Base-by-base conservation (phyloP, 225 moss, liverwort and hornwort genomes). In the Physcomitrium patens region DNA sequence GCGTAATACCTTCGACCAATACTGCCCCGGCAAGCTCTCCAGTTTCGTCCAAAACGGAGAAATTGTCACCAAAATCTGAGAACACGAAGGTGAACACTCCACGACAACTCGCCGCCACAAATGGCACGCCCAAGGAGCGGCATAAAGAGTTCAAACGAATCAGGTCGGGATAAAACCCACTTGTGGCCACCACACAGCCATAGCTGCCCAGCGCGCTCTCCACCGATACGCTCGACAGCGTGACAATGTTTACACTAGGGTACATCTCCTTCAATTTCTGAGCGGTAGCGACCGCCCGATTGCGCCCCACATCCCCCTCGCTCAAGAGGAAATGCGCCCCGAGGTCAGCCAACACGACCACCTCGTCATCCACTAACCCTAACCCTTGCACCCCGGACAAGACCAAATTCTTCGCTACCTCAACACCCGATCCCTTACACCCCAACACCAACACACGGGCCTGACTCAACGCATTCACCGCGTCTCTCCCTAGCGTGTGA, bases 1-100 rank as follows among this genome's bases (percentile, higher is more conserved):
- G 97, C 10, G 97, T 97, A 13, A 97, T 93, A 60, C 97, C 94
- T 78, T 97, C 97, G 68, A 97, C 94, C 45, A 97, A 56, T 49
- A 97, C 68, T 41, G 93, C 68, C 59, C 89, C 90, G 3, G 87
- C 67, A 44, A 90, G 86, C 74, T 88, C 97, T 60, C 97, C 94
- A 63, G 94, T 90, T 56, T 92, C 94, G 72, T 97, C 94, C 82
- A 86, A 15, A 15, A 97, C 80, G 46, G 86, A 81, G 71, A 97
- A 97, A 57, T 70, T 87, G 65, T 91, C 90, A 37, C 94, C 97
- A 58, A 94, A 91, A 87, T 97, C 97, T 72, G 83, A 81, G 56
- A 97, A 97, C 8, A 94, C 91, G 12, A 78, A 82, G 43, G 91
- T 90, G 68, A 89, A 91, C 24, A 97, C 82, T 9, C 97, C 94